These are phyloP conservation scores for Neofusicoccum ribis DNA, from an alignment of 2,329 filamentous ascomycete species.

Conservation along the genomic window DNA sequence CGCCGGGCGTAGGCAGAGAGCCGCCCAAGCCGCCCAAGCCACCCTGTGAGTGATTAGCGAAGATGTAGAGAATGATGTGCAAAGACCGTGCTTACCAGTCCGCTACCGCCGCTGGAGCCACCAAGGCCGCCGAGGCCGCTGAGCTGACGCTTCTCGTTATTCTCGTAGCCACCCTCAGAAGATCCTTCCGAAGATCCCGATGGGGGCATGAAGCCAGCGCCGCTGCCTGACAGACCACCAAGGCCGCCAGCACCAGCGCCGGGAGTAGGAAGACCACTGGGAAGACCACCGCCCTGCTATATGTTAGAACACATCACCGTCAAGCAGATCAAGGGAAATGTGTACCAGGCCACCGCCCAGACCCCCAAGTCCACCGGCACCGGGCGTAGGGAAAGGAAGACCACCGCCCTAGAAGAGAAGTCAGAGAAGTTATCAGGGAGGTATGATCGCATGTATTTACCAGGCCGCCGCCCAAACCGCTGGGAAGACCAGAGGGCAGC, in stretches of 20 bases:
- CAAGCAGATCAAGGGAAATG: too few relatives aligned
- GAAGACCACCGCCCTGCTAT: neutral
- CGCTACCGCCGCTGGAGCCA: neutral
- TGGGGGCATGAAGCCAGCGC: neutral
- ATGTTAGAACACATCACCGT: too few relatives aligned
- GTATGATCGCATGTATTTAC: too few relatives aligned
- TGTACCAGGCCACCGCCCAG: neutral
- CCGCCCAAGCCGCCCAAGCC: neutral
- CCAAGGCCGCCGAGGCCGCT: neutral
- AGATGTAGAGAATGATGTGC: neutral
- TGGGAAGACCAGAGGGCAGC: too few relatives aligned
- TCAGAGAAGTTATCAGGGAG: neutral
- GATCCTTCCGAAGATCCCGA: neutral
- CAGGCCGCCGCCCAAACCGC: too few relatives aligned
- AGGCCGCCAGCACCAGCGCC: neutral
- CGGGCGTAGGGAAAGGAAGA: neutral
- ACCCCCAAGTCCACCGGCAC: neutral
- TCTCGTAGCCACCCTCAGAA: neutral
- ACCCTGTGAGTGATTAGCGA: neutral
- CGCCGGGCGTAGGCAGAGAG: neutral
- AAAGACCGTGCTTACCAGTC: neutral
- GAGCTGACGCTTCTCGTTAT: constrained; percentile 3
- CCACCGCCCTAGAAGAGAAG: neutral
- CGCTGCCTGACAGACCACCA: neutral
- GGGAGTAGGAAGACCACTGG: neutral